phyloP scores from a whole-genome alignment of 805 yeast species.

The Scheffersomyces spartinae region DNA sequence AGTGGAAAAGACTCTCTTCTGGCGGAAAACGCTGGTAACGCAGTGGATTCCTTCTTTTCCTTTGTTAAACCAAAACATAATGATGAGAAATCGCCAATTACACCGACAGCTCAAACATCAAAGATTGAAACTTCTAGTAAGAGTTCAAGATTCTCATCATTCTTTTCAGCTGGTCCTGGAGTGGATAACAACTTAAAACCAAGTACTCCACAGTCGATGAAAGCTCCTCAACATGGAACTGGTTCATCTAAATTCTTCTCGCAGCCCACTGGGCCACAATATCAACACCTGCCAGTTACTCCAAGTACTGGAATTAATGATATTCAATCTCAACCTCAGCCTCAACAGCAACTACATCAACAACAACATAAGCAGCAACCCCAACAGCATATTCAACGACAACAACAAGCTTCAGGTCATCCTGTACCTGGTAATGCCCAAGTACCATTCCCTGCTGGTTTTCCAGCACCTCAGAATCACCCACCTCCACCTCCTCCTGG shows the following conservation, averaged over 20 bases:
- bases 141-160: slow-evolving; percentile 27
- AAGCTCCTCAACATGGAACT: too few relatives aligned
- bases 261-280: background rate
- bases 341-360: slow-evolving; percentile 7
- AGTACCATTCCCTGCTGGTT: slow-evolving; percentile 4
- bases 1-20: slow-evolving; percentile 4
- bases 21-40: slow-evolving; percentile 18
- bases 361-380: slow-evolving; percentile 5
- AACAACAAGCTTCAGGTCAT: slow-evolving; percentile 2
- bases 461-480: slow-evolving; percentile 6
- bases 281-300: slow-evolving; percentile 3
- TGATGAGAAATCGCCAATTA: too few relatives aligned
- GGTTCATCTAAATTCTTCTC: slow-evolving; percentile 1
- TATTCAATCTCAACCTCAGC: slow-evolving; percentile 2
- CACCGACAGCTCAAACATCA: slow-evolving; percentile 4
- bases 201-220: too few relatives aligned
- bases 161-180: too few relatives aligned
- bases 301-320: too few relatives aligned
- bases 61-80: slow-evolving; percentile 24
- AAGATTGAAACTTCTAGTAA: slow-evolving; percentile 10
- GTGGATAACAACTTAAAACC: too few relatives aligned
- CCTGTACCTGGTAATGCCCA: slow-evolving; percentile 1
- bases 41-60: slow-evolving; percentile 32
- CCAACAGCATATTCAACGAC: slow-evolving; percentile 6
- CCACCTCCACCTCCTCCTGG: slow-evolving; percentile 4